Evolutionary conservation across 257 asterid species (phyloP).

Genomic region (Forsythia suspensa): DNA sequence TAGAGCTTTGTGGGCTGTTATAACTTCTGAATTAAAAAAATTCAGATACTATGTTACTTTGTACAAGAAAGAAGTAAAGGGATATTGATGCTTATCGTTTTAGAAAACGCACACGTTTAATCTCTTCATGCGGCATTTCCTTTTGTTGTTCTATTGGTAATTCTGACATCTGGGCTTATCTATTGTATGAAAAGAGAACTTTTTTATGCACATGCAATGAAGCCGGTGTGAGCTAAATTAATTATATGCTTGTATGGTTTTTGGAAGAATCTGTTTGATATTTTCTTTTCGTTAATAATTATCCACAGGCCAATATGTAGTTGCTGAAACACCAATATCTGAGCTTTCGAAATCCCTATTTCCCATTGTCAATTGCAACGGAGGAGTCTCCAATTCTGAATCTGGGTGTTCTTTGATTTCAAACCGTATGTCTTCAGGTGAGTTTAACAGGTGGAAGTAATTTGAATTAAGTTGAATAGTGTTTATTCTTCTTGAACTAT

Average conservation of each 20-base stretch:
- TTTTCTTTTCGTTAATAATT: constrained; percentile 33
- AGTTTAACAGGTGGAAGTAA: constrained; percentile 22
- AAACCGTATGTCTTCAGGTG: constrained; percentile 39
- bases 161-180: neutral
- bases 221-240: neutral
- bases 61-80: neutral
- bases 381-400: constrained; percentile 26
- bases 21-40: neutral
- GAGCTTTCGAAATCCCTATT: constrained; percentile 38
- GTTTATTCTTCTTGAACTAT: neutral
- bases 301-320: constrained; percentile 40
- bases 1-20: neutral
- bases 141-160: neutral
- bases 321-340: constrained; percentile 67
- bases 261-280: neutral
- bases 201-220: neutral
- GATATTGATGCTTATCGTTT: neutral
- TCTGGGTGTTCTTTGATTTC: constrained; percentile 22
- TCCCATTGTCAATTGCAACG: constrained; percentile 31
- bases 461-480: neutral
- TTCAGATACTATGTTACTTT: neutral
- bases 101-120: neutral
- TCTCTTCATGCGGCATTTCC: neutral
- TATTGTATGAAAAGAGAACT: neutral
- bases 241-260: neutral